Percentiles rank a stretch among this genome's conserved stretches.
Conservation (phyloP, 768 basidiomycete genomes). For the Calocybe gangraenosa region DNA sequence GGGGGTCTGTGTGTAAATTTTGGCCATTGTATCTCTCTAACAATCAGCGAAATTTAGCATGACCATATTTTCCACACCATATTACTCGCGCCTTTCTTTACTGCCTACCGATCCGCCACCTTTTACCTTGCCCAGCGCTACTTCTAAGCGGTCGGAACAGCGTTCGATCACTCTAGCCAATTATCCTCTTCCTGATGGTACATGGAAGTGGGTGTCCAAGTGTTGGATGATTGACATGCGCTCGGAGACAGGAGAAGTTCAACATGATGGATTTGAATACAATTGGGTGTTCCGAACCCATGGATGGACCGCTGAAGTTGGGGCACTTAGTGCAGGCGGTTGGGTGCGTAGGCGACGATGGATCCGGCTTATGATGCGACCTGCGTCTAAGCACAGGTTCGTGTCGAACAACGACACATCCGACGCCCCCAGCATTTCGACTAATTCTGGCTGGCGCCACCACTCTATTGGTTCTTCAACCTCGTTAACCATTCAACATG, state of each 20-base stretch:
- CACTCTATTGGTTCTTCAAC: constrained; percentile 28
- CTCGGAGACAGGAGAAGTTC: constrained; percentile 65
- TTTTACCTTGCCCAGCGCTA: constrained; percentile 57
- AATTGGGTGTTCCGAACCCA: constrained; percentile 70
- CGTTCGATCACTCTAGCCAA: constrained; percentile 53
- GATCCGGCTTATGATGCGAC: constrained; percentile 81
- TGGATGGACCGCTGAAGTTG: constrained; percentile 63
- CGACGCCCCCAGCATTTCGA: constrained; percentile 2
- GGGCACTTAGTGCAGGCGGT: constrained; percentile 57
- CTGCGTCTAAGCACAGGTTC: constrained; percentile 28
- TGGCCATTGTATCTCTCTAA: neutral
- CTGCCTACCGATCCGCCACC: constrained; percentile 71
- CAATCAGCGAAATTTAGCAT: constrained; percentile 28
- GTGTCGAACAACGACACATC: constrained; percentile 11
- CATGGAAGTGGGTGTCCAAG: constrained; percentile 78
- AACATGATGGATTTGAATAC: constrained; percentile 84
- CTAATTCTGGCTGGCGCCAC: constrained; percentile 8
- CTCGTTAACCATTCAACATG: constrained; percentile 19
- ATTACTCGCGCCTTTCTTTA: constrained; percentile 68
- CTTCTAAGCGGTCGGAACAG: constrained; percentile 37
- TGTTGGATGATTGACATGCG: constrained; percentile 91
- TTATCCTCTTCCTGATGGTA: constrained; percentile 76
- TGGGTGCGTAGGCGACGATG: constrained; percentile 80
- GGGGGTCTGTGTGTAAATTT: constrained; percentile 50
- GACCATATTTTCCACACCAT: constrained; percentile 67